phyloP scores from a whole-genome alignment of 1,284 basidiomycete species.

The Irpex lacteus region DNA sequence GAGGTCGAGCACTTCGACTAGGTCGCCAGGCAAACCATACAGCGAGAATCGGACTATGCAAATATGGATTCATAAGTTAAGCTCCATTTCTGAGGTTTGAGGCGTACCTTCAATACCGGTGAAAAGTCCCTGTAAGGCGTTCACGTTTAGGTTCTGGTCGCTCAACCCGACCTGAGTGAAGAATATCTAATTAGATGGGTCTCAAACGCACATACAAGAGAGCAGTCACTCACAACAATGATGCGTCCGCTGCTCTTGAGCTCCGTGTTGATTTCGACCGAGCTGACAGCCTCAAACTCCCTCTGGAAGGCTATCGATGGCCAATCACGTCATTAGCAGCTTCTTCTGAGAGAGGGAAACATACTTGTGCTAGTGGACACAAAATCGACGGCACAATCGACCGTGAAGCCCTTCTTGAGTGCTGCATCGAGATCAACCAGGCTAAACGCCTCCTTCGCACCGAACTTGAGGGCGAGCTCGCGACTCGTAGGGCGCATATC shows the following conservation, averaged over 20 bases:
- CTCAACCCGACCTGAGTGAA: conserved; percentile 4
- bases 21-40: conserved; percentile 3
- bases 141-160: background rate
- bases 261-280: background rate
- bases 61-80: background rate
- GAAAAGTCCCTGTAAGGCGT: background rate
- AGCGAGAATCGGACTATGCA: background rate
- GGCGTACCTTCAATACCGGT: background rate
- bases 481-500: conserved; percentile 25
- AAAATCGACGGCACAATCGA: conserved; percentile 27
- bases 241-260: background rate
- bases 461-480: conserved; percentile 23
- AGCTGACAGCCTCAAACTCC: background rate
- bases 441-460: conserved; percentile 23
- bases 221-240: background rate
- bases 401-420: conserved; percentile 20
- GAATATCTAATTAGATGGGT: background rate
- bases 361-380: conserved; percentile 22
- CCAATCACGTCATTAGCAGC: background rate
- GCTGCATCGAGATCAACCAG: conserved; percentile 20
- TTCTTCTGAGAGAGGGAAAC: conserved; percentile 3
- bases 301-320: background rate
- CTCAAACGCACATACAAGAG: background rate
- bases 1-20: conserved; percentile 11
- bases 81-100: background rate